Base-by-base conservation (phyloP, 257 asterid genomes). In the Plantago elongata region DNA sequence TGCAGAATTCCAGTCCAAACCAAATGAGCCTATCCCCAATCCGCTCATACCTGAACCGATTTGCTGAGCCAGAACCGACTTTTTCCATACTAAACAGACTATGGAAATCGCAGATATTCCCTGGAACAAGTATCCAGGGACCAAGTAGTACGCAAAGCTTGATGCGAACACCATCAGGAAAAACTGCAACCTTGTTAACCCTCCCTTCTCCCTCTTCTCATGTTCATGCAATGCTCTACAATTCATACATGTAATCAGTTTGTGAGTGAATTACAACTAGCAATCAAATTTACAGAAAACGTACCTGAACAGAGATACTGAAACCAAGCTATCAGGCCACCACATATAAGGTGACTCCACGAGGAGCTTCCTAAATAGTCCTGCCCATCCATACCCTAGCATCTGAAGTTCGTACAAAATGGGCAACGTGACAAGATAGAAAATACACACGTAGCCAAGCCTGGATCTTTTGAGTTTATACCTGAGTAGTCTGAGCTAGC, bases 341-440 rank as follows among this genome's bases (percentile, higher is more conserved):
- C 95, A 87, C 95, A 87, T 87, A 38, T 60, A 83, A 0, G 90
- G 88, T 11, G 94, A 83, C 50, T 87, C 94, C 43, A 87, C 87
- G 7, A 87, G 68, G 6, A 74, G 50, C 40, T 63, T 67, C 69
- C 95, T 63, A 43, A 77, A 81, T 51, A 84, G 5, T 5, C 95
- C 94, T 14, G 95, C 95, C 95, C 95, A 87, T 0, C 95, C 88
- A 59, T 84, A 87, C 5, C 94, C 94, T 47, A 87, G 83, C 83
- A 87, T 42, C 95, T 86, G 68, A 30, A 13, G 2, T 22, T 22
- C 27, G 27, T 22, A 22, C 27, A 22, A 22, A 22, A 22, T 22
- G 27, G 27, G 27, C 1, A 22, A 22, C 27, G 27, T 22, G 27
- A 22, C 27, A 2, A 22, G 27, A 22, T 22, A 22, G 27, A 1